Base-by-base conservation (phyloP, 2,329 filamentous ascomycete species). In the Thielaviopsis ethacetica region DNA sequence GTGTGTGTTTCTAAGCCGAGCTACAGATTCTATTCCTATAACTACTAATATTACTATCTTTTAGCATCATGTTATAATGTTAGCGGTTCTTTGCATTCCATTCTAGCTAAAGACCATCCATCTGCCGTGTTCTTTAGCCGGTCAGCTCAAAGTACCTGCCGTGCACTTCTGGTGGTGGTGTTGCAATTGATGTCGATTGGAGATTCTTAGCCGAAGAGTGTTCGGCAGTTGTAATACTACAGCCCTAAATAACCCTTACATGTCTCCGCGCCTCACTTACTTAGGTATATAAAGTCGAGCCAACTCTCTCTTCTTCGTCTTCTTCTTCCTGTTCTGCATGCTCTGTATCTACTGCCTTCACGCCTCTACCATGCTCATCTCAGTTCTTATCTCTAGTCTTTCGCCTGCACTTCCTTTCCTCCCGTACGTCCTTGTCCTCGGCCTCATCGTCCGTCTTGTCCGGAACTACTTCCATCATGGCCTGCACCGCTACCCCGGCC, bases 361-460 rank as follows among this genome's bases (percentile, higher is more conserved):
- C n/a, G 7, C 19, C 27, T 6, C 30, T 49, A 53, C 19, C 13
- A 57, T 57, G 56, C n/a, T 62, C 52, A 60, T 56, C 15, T 53
- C 57, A 24, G 49, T 49, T 24, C 17, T 58, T 34, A n/a, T 59
- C 54, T 70, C 70, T 63, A 71, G 72, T 69, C 69, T 73, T 38
- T 69, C 71, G n/a, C n/a, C n/a, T n/a, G n/a, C n/a, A n/a, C n/a
- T n/a, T 65, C 71, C 96, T 70, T 91, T 97, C 78, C 96, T 91
- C 30, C 95, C 90, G n/a, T 49, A 49, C 9, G 2, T 49, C 10
- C 6, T 49, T 5, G 91, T 91, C 24, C 78, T 95, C 63, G 91
- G 96, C 71, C 95, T 91, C 53, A 96, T 91, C 21, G 91, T 91
- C n/a, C 57, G 19, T 22, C 56, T 62, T 21, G 34, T 30, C 21